Percentiles rank a stretch among this genome's conserved stretches.
Conservation (phyloP, 371 early-diverging fungal genomes). For the Mortierella sp. region DNA sequence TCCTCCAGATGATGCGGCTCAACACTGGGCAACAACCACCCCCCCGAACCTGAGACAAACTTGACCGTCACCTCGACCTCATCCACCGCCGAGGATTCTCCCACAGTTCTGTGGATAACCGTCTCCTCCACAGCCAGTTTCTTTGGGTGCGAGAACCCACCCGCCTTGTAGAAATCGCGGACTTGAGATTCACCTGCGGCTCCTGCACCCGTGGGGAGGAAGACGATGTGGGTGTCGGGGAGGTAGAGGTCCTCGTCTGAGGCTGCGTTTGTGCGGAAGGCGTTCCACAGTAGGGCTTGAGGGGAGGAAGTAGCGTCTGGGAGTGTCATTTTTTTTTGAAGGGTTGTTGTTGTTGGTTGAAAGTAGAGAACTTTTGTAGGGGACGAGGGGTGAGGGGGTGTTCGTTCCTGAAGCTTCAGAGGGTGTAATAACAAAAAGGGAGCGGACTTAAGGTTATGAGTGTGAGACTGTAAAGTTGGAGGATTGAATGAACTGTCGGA, state of each 20-base stretch:
- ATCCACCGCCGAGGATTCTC: constrained; percentile 52
- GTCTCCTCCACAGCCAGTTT: constrained; percentile 37
- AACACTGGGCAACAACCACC: constrained; percentile 48
- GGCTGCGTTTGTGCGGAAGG: constrained; percentile 45
- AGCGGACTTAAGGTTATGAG: not conserved
- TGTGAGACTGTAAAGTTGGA: not conserved
- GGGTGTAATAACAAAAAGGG: not conserved
- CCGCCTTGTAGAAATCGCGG: constrained; percentile 39
- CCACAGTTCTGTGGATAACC: constrained; percentile 49
- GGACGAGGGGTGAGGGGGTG: not conserved
- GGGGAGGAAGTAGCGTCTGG: constrained; percentile 1
- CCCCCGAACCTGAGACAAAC: constrained; percentile 53
- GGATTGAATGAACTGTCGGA: not conserved
- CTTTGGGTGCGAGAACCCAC: constrained; percentile 42
- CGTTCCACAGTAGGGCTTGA: constrained; percentile 32
- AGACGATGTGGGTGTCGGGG: constrained; percentile 47
- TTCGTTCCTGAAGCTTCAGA: not conserved
- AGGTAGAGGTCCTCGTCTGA: constrained; percentile 27
- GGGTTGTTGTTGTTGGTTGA: too few species aligned
- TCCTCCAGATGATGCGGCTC: constrained; percentile 51
- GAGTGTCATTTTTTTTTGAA: not conserved
- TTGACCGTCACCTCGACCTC: constrained; percentile 56
- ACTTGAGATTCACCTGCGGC: constrained; percentile 33
- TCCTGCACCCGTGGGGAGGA: constrained; percentile 50
- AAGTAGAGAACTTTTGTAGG: not conserved